Conservation (phyloP, 1,284 basidiomycete species). For the Trametes polyzona region DNA sequence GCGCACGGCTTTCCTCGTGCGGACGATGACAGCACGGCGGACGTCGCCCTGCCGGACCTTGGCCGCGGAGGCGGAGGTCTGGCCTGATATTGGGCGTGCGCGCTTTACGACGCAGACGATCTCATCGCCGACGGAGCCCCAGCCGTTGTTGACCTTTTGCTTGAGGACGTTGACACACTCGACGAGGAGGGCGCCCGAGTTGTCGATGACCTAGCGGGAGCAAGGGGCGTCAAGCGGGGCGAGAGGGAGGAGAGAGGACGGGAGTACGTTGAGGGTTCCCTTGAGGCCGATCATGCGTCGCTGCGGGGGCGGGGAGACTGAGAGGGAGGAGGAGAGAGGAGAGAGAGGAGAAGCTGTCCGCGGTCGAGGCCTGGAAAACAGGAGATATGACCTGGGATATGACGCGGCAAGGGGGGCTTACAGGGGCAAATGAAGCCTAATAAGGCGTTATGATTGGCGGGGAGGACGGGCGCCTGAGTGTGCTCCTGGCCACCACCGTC, state of each 20-base stretch:
- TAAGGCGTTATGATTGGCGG: constrained; percentile 1
- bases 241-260: background rate
- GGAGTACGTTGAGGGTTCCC: constrained; percentile 78
- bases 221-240: background rate
- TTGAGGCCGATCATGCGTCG: constrained; percentile 90
- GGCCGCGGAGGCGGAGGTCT: constrained; percentile 63
- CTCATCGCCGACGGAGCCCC: constrained; percentile 88
- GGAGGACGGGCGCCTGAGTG: background rate
- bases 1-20: constrained; percentile 82
- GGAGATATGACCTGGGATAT: background rate
- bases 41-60: constrained; percentile 95
- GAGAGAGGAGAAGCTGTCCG: background rate
- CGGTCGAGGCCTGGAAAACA: background rate
- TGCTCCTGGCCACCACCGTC: background rate
- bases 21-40: constrained; percentile 92
- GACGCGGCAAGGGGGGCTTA: constrained; percentile 3
- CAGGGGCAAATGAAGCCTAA: constrained; percentile 5
- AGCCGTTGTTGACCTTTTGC: constrained; percentile 91
- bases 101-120: constrained; percentile 96
- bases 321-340: background rate
- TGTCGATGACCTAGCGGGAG: constrained; percentile 85
- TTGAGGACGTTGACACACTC: constrained; percentile 98
- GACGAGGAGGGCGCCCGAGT: constrained; percentile 94
- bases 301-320: background rate
- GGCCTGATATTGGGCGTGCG: constrained; percentile 81